Evolutionary conservation across 1,139 yeast genomes (phyloP).

Genomic region (Nakaseomyces kungkrabaensis): DNA sequence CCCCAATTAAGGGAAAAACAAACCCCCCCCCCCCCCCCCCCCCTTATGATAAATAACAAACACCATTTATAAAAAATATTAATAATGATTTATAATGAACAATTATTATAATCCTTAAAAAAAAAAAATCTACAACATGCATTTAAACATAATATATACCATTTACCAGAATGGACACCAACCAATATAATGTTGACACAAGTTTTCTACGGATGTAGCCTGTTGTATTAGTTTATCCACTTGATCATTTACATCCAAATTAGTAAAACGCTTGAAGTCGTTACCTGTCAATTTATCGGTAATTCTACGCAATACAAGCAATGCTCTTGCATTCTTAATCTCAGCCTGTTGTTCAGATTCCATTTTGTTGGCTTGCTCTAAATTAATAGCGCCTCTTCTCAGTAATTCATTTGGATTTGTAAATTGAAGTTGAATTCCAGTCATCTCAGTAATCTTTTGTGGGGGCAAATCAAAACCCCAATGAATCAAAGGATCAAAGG

Average conservation of each 20-base stretch:
- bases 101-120: background rate
- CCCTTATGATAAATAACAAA: too few species aligned
- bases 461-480: conserved; percentile 98
- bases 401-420: conserved; percentile 57
- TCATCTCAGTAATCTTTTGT: conserved; percentile 62
- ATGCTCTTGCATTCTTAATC: conserved; percentile 82
- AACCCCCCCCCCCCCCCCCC: too few species aligned
- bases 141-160: background rate
- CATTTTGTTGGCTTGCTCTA: conserved; percentile 60
- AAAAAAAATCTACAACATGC: background rate
- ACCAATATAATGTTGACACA: conserved; percentile 95
- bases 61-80: too few species aligned
- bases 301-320: conserved; percentile 78
- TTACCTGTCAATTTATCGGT: conserved; percentile 91
- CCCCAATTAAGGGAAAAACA: too few species aligned
- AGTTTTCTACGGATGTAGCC: conserved; percentile 91
- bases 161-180: conserved; percentile 96
- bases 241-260: conserved; percentile 76
- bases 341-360: conserved; percentile 73
- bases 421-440: conserved; percentile 61
- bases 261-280: conserved; percentile 67
- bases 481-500: conserved; percentile 94
- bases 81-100: background rate
- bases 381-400: conserved; percentile 66
- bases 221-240: conserved; percentile 91